These are phyloP conservation scores for Clarireedia paspali DNA, from an alignment of 2,329 filamentous ascomycete genomes.

Conservation along the genomic window DNA sequence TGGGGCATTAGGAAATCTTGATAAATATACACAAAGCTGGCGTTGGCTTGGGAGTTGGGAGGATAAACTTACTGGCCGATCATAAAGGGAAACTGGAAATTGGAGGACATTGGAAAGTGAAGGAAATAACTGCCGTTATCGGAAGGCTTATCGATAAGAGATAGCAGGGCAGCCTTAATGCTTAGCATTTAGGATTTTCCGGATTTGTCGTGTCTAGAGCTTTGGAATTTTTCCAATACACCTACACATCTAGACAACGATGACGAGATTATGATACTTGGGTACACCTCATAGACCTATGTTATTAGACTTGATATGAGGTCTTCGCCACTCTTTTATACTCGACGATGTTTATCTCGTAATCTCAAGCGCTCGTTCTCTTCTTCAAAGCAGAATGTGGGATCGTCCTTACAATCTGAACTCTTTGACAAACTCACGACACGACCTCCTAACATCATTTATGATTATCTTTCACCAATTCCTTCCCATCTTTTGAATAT, in stretches of 20 bases:
- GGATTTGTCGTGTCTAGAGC: background rate
- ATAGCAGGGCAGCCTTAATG: background rate
- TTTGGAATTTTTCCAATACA: background rate
- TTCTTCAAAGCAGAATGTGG: background rate
- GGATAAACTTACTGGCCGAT: constrained; percentile 4
- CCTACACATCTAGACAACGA: background rate
- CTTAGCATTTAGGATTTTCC: background rate
- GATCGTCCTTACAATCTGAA: constrained; percentile 10
- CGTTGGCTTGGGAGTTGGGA: constrained; percentile 65
- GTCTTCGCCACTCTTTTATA: constrained; percentile 5
- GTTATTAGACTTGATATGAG: constrained; percentile 6
- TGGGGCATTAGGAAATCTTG: constrained; percentile 51
- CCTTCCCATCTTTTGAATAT: constrained; percentile 58
- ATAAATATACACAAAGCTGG: constrained; percentile 49
- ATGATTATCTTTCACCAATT: constrained; percentile 51
- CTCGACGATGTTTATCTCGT: background rate
- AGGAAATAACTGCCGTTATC: constrained; percentile 2
- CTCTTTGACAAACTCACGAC: constrained; percentile 18
- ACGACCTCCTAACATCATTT: constrained; percentile 19
- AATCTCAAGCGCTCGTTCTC: background rate
- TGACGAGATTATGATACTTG: background rate
- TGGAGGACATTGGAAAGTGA: background rate
- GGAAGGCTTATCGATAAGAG: constrained; percentile 9
- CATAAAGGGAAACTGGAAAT: background rate
- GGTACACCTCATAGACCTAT: background rate